phyloP scores from a whole-genome alignment of 352 stramenopile genomes.

The Globisporangium heterothallicum region DNA sequence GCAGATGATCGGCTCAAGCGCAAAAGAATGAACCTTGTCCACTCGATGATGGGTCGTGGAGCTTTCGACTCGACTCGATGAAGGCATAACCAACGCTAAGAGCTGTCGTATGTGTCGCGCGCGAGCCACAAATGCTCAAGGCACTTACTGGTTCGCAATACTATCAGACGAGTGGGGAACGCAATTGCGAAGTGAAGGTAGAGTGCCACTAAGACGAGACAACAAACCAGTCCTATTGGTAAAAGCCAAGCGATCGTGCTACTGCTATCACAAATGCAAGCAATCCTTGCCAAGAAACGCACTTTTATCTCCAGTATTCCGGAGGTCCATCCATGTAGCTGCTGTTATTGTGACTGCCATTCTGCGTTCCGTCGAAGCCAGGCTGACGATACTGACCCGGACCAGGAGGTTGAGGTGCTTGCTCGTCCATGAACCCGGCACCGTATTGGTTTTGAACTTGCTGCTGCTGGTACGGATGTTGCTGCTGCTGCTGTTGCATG shows the following conservation, averaged over 20 bases:
- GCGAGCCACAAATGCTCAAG: too few relatives aligned
- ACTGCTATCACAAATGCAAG: background rate
- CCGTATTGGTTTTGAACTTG: conserved; percentile 25
- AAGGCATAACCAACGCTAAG: too few relatives aligned
- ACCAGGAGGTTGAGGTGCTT: conserved; percentile 20
- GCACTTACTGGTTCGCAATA: conserved; percentile 53
- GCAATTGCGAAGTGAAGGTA: too few relatives aligned
- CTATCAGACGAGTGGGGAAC: too few relatives aligned
- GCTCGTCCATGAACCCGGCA: conserved; percentile 21
- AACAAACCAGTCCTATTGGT: too few relatives aligned
- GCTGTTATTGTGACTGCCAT: conserved; percentile 22
- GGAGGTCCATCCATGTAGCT: conserved; percentile 39
- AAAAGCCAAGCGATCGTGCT: conserved; percentile 1
- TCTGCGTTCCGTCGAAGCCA: conserved; percentile 24
- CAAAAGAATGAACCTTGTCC: too few relatives aligned
- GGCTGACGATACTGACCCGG: conserved; percentile 24
- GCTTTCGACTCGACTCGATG: too few relatives aligned
- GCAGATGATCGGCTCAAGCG: too few relatives aligned
- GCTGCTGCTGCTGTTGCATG: conserved; percentile 13
- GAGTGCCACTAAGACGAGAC: conserved; percentile 32
- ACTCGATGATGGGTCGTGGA: too few relatives aligned
- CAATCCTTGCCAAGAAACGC: background rate
- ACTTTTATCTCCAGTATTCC: conserved; percentile 53
- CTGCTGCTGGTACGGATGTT: conserved; percentile 13
- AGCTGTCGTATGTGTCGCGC: too few relatives aligned